Evolutionary conservation across 345 rosid species (phyloP), one percentile per base, ranked within the genome.

Genomic region (Acer saccharum): DNA sequence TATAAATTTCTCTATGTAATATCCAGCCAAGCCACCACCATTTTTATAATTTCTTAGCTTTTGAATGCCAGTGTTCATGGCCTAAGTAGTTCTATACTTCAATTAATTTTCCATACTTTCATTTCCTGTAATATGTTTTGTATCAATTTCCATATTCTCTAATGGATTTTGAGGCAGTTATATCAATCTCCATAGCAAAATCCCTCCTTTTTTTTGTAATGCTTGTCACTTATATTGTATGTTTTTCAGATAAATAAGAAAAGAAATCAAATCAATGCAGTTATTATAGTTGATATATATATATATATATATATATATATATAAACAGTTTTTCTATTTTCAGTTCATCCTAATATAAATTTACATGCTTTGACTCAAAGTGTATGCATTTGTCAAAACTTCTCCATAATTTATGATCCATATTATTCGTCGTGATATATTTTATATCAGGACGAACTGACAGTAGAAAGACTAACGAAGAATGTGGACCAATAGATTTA

Each of bases 91-190:
- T 17, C 41, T 35, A 14, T 14, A 58, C 12, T 73, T 43, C 10
- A 43, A 43, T 7, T 7, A 43, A 43, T 43, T 43, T 43, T 9
- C 10, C 39, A 35, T 35, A n/a, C 16, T 58, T 21, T 25, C 10
- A 16, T 52, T 52, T 52, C 10, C 20, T 70, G 11, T 69, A 20
- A 67, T 67, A 35, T 35, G 52, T 39, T 4, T 14, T 48, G 71
- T 44, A 69, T 10, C 73, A 7, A 9, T 44, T 46, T 44, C 55
- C 32, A 13, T 21, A 43, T 43, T 43, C 46, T 50, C 58, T 48
- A 25, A 69, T 69, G 72, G 72, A 50, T 70, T 25, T 14, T 70
- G 62, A 70, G 73, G 60, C 73, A 70, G 11, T 41, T 68, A 16
- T 46, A 10, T 20, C 72, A 44, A 68, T 43, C 72, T 41, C 25